Percentiles rank a stretch among this genome's conserved stretches.
Evolutionary conservation across 306 rosid species (phyloP).

Genomic region (Lotus japonicus): DNA sequence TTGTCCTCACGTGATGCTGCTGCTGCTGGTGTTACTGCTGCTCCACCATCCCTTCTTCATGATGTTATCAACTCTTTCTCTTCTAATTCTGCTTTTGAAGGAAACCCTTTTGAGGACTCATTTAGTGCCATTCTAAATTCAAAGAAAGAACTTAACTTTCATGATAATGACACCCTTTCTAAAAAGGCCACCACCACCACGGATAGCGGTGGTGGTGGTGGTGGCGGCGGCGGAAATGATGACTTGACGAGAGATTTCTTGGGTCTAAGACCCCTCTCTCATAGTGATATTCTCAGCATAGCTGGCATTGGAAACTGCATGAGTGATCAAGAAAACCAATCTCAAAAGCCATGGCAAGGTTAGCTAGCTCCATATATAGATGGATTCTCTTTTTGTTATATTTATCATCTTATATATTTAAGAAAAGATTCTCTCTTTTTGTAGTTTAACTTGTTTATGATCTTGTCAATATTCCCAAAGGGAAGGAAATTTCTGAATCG

Average conservation of each 20-base stretch:
- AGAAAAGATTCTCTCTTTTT: background rate
- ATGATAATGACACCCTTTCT: background rate
- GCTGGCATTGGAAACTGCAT: conserved; percentile 67
- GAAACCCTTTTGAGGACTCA: conserved; percentile 41
- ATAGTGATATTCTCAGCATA: conserved; percentile 58
- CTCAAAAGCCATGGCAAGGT: conserved; percentile 79
- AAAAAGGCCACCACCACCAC: background rate
- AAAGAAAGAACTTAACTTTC: conserved; percentile 18
- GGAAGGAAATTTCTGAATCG: conserved; percentile 32
- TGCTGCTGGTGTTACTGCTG: too few species aligned
- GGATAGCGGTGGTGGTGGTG: background rate
- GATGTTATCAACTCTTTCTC: conserved; percentile 47
- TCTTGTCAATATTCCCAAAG: conserved; percentile 38
- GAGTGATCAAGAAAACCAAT: conserved; percentile 44
- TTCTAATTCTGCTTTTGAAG: conserved; percentile 23
- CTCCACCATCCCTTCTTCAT: conserved; percentile 34
- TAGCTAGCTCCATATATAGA: conserved; percentile 12
- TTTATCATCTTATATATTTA: background rate
- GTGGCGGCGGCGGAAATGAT: conserved; percentile 27
- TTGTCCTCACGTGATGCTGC: conserved; percentile 51
- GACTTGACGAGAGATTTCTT: conserved; percentile 86
- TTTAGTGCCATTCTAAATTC: conserved; percentile 45
- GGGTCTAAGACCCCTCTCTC: conserved; percentile 73
- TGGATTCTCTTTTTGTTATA: background rate
- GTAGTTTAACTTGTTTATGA: background rate